Evolutionary conservation across 768 basidiomycete species (phyloP), one percentile per base, ranked within the genome.

Genomic region (Favolaschia claudopus): DNA sequence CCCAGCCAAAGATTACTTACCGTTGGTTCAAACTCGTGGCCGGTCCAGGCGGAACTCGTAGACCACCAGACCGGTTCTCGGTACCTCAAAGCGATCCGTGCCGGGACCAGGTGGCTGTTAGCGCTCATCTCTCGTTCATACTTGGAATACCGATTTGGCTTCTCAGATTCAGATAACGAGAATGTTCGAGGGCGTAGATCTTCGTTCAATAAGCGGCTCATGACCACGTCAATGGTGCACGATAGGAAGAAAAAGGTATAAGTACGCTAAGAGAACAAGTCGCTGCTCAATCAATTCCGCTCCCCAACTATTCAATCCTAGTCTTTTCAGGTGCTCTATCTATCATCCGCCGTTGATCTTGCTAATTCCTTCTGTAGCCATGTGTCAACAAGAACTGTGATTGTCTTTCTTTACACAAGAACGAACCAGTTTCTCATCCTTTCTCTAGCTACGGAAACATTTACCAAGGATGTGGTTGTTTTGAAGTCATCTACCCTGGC

Each of bases 321-420:
- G 38, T 20, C 38, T 7, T 20, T 37, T n/a, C 5, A 34, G 54
- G 40, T 39, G 46, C 48, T 33, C 9, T 25, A 7, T 31, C 17
- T 17, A 8, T 13, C 19, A 25, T n/a, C 34, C 8, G 22, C 27
- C 31, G 33, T 29, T 38, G 19, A 2, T 20, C n/a, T 33, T 20
- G 25, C 17, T 36, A 20, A 48, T 33, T 13, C 31, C 32, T 34
- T 51, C 32, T 56, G 14, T 45, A 66, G 55, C 59, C 29, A 88
- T 88, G 86, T 88, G 86, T 60, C 76, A 74, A 69, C 79, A 82
- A 67, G 86, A 87, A 80, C 81, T 84, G 86, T 86, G 64, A 65
- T 68, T 66, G 8, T 65, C 67, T 55, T 49, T 48, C 29, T 52
- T 42, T 54, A 50, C 27, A 19, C 64, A 45, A 5, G 53, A 62